phyloP scores from a whole-genome alignment of 176 grass and related monocot genomes.

The Typha latifolia region DNA sequence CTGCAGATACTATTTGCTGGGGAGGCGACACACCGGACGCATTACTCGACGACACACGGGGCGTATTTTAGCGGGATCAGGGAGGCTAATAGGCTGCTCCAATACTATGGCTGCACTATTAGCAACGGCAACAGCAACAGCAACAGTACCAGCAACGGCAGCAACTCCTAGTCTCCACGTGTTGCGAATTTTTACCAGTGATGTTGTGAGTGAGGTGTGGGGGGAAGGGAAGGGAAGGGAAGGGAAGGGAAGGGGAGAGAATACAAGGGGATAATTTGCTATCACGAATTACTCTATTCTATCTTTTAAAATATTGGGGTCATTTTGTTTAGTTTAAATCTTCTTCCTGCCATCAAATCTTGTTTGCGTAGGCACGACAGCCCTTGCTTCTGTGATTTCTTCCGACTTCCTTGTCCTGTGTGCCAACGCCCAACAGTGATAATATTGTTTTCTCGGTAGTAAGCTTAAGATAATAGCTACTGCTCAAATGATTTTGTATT shows the following conservation, averaged over 20 bases:
- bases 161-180: not conserved
- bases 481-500: too few relatives aligned
- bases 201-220: not conserved
- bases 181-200: not conserved
- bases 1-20: slow-evolving; percentile 64
- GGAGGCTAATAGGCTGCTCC: slow-evolving; percentile 63
- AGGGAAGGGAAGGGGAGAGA: too few relatives aligned
- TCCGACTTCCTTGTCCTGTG: too few relatives aligned
- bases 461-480: too few relatives aligned
- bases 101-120: slow-evolving; percentile 17
- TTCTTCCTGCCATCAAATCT: too few relatives aligned
- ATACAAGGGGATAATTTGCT: not conserved
- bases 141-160: not conserved
- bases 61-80: slow-evolving; percentile 72
- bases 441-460: too few relatives aligned
- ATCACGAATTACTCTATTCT: too few relatives aligned
- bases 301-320: too few relatives aligned
- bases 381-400: too few relatives aligned
- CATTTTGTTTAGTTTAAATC: too few relatives aligned
- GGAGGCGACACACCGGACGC: slow-evolving; percentile 82
- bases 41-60: slow-evolving; percentile 82
- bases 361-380: too few relatives aligned
- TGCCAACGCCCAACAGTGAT: too few relatives aligned
- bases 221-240: not conserved
- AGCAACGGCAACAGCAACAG: not conserved